Evolutionary conservation across 768 basidiomycete genomes (phyloP), one percentile per base, ranked within the genome.

Genomic region (Clavulina sp.): DNA sequence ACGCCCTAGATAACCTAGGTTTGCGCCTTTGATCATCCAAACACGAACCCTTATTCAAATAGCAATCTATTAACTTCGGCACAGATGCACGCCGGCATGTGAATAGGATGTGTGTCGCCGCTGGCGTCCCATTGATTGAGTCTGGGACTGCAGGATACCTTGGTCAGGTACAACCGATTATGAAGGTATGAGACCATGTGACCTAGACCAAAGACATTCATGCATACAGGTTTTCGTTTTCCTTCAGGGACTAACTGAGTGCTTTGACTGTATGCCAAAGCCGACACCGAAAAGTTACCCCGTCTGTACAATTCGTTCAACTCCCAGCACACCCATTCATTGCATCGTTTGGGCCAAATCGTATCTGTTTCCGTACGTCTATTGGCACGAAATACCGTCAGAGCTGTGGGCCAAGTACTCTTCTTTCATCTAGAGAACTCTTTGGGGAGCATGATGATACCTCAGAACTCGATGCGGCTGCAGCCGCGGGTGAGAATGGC

Each of bases 281-380:
- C 81, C 83, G 1, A 83, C 84, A 0, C 89, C 91, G 0, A 97
- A 91, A 63, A 83, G 87, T 0, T 97, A 88, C 62, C 92, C 95
- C 0, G 92, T 97, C 6, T 99, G 95, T 64, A 97, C 95, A 0
- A 97, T 99, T 57, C 80, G 93, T 34, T 88, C 88, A 2, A 97
- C 95, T 0, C 95, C 95, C 0, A 87, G 84, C 52, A 92, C 93
- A 57, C 89, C 95, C 0, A 95, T 97, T 48, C 95, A 99, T 60
- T 99, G 93, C 61, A 96, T 99, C 47, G 92, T 96, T 2, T 99
- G 95, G 95, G 89, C 88, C 29, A 99, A 97, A 64, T 91, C 79
- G 52, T 97, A 97, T 68, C 78, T 99, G 9, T 75, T 96, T 60
- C 80, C 84, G 92, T 87, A 58, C 61, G 83, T 66, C 9, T 9